phyloP scores from a whole-genome alignment of 2,329 filamentous ascomycete species.

The Botryotinia globosa region DNA sequence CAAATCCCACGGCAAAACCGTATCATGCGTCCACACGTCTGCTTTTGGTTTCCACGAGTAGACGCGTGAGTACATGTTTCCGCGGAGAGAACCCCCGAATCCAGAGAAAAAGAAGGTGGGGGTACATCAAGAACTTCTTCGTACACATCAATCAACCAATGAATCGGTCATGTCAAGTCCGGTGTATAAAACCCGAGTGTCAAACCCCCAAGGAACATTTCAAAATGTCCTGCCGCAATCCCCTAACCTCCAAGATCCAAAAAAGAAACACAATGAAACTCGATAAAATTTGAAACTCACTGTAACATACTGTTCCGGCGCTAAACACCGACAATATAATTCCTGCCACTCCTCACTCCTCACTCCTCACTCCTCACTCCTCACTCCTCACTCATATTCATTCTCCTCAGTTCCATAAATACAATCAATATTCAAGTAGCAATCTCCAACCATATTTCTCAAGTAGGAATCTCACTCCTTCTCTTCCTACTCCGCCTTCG shows the following conservation, averaged over 20 bases:
- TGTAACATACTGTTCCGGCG: slow-evolving; percentile 10
- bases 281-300: background rate
- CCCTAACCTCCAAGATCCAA: no score
- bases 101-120: no score
- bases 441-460: slow-evolving; percentile 7
- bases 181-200: accelerated
- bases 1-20: slow-evolving; percentile 8
- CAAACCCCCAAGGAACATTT: no score
- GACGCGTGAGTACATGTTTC: no score
- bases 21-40: background rate
- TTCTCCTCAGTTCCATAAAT: background rate
- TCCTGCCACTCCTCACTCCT: slow-evolving; percentile 9
- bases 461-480: slow-evolving; percentile 7
- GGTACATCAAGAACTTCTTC: no score
- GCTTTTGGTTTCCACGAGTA: background rate
- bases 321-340: background rate
- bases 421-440: background rate
- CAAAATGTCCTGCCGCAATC: no score
- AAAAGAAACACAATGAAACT: background rate
- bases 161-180: background rate
- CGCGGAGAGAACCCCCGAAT: no score
- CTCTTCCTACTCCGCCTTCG: background rate
- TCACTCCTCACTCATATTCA: slow-evolving; percentile 12
- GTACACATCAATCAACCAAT: no score
- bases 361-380: slow-evolving; percentile 15